Base-by-base conservation (phyloP, 2,329 filamentous ascomycete genomes). In the Aspergillus texensis region DNA sequence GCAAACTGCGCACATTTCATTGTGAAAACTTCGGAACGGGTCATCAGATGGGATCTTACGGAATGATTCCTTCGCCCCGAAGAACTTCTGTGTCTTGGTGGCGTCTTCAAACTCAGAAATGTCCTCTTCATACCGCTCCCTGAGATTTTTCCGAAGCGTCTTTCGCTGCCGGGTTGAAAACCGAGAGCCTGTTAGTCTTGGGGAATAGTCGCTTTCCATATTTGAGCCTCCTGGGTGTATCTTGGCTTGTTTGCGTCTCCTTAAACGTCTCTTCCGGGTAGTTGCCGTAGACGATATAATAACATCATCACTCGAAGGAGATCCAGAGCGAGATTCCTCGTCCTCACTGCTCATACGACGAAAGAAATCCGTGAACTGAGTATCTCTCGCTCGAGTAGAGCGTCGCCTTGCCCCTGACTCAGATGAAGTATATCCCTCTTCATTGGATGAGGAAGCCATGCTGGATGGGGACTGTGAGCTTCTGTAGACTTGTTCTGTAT, bases 51-150 rank as follows among this genome's bases (percentile, higher is more conserved):
- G 79, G 1, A 92, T 72, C 0, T 83, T 82, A 61, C 88, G 83
- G 74, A 96, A 98, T 6, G 86, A 76, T 74, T 98, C 95, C 67
- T 88, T 89, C 28, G 93, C 85, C 16, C 88, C 88, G 14, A 86
- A 79, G 79, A 76, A 78, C 61, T 72, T 78, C 48, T 71, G 70
- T 19, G 69, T 65, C 34, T 64, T 71, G 6, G 67, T 89, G 88
- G 1, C 86, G 82, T 12, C 81, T 60, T 78, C 78, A 30, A 73
- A 70, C 58, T 80, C 77, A 5, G 77, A 79, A 43, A 75, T 73
- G 19, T 77, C 73, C 48, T 77, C 71, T 62, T 79, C 76, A 39
- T 70, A 60, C 52, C 72, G 65, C 60, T 86, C 85, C 59, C 73
- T 77, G 74, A 86, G 79, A 61, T 73, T 83, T 48, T 72, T 77